phyloP scores from a whole-genome alignment of 106 monocot species.

The Cymbidium sinense region DNA sequence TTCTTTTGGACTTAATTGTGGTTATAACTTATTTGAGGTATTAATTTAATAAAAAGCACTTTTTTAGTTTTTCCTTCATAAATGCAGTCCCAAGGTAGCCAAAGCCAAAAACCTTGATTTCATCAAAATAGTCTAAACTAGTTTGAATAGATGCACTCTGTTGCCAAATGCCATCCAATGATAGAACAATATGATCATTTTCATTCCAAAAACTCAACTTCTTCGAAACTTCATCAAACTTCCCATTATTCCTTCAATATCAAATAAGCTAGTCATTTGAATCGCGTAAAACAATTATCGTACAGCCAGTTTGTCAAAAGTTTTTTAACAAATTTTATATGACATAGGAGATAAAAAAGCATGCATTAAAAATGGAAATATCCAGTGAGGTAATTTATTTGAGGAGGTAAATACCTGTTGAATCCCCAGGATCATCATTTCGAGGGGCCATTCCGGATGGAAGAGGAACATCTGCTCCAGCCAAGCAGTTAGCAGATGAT shows the following conservation, averaged over 20 bases:
- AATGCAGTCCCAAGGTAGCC: too few species aligned
- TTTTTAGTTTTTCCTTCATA: too few species aligned
- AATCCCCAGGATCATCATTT: constrained; percentile 23
- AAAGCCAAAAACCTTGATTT: neutral
- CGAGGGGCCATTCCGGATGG: constrained; percentile 15
- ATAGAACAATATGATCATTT: too few species aligned
- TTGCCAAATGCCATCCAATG: too few species aligned
- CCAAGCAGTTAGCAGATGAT: neutral
- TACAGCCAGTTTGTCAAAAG: neutral
- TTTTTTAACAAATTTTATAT: neutral
- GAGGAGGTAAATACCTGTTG: constrained; percentile 9
- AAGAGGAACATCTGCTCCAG: constrained; percentile 19
- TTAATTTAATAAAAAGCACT: too few species aligned
- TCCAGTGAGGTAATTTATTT: neutral
- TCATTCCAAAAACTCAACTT: neutral
- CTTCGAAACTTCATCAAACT: neutral
- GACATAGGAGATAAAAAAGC: neutral
- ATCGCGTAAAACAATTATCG: neutral
- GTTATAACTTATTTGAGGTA: too few species aligned
- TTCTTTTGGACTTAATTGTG: too few species aligned
- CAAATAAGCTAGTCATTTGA: neutral
- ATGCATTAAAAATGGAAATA: neutral
- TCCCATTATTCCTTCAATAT: neutral
- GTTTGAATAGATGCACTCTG: neutral
- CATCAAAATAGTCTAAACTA: neutral